Evolutionary conservation across 768 basidiomycete species (phyloP), one percentile per base, ranked within the genome.

Genomic region (Pluteus cervinus): DNA sequence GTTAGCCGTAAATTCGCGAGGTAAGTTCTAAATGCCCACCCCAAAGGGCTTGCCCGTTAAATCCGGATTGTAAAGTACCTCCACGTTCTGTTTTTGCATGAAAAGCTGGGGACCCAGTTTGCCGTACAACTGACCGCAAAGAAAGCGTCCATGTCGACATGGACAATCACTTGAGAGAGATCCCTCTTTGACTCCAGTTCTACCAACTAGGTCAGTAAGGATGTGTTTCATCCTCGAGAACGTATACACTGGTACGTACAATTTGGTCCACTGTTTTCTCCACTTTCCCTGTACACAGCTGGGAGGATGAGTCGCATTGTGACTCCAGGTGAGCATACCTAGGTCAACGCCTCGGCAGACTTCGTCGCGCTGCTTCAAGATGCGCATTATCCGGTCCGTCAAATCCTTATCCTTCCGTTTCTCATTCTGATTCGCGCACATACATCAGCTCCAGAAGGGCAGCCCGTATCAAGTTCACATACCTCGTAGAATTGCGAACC

Each of bases 81-180:
- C 88, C 1, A 89, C 86, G 33, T 71, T 86, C 68, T 70, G 34
- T 26, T 8, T 16, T 36, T 15, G 15, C 7, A 21, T 16, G 21
- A 39, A 4, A 15, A 36, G 14, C 7, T 9, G 20, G 37, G 7
- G 32, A 24, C n/a, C 24, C 3, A 7, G 21, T 35, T 31, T 18
- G 34, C 12, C 21, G 11, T 15, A 25, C 9, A 33, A 55, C 63
- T 37, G 38, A 69, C 69, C 1, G 86, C 86, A 46, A 74, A 92
- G 62, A 94, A 96, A 3, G 90, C 89, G 56, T 97, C 94, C 79
- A 93, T 91, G 52, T 99, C 96, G 21, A 96, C 81, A 53, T 98
- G 92, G 4, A 97, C 86, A 42, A 99, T 87, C 14, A 63, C 73
- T 56, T 93, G 87, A 2, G 74, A 73, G 20, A 97, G 61, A 55